Evolutionary conservation across 768 basidiomycete species (phyloP), one percentile per base, ranked within the genome.

Genomic region (Lyophyllum decastes): DNA sequence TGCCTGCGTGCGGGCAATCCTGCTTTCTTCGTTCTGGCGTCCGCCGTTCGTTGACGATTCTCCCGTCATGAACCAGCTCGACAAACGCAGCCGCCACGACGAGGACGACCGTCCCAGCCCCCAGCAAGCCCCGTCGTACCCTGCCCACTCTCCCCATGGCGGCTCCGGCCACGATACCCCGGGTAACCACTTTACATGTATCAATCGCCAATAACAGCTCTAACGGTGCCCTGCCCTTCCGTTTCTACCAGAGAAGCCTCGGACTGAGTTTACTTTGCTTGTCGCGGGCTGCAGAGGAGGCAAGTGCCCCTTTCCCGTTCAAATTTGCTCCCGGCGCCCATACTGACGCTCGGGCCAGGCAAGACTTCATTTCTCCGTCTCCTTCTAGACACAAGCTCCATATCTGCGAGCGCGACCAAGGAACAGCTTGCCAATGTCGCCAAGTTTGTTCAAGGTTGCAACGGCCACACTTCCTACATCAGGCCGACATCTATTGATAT

Each of bases 301-400:
- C 76, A 58, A 65, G 80, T 78, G 41, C 53, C 26, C 53, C 55
- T 60, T 57, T 55, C 52, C 48, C 49, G 48, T 57, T 48, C 35
- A 56, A 52, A 53, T 57, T 58, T 38, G 50, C 47, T 59, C 26
- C 35, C 57, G 55, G 59, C 57, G 52, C 43, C 59, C 54, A 56
- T 65, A 54, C 62, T 66, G 63, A 67, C 67, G 61, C 73, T 70
- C 75, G 73, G 73, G 74, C 75, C 77, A 81, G 85, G 90, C 74
- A 94, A 94, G 82, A 92, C 91, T 22, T 88, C 90, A 59, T 90
- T 94, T 68, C 87, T 93, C 68, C 85, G 90, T 56, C 88, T 93
- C 66, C 80, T 94, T 62, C 83, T 93, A 72, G 90, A 92, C 78
- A 91, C 92, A 62, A 82, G 82, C 77, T 77, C 82, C 69, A 78